These are phyloP conservation scores for Metschnikowia corniflorae DNA, from an alignment of 805 yeast species.

Conservation along the genomic window DNA sequence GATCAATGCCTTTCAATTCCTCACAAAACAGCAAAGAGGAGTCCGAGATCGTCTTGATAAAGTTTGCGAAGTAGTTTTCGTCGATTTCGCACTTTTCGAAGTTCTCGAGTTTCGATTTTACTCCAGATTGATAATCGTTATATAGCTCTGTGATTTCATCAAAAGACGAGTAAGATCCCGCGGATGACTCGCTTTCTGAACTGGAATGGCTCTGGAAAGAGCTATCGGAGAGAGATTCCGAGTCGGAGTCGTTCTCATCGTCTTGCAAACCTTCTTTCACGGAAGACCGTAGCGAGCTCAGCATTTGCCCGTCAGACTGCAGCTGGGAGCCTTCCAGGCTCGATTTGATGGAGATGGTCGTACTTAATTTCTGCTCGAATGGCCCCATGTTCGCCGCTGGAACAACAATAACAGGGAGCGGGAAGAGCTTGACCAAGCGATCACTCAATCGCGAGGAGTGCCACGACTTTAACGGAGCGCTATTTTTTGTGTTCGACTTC, in stretches of 20 bases:
- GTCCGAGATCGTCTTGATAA: slow-evolving; percentile 31
- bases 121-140: slow-evolving; percentile 24
- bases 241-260: slow-evolving; percentile 9
- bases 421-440: slow-evolving; percentile 58
- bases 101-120: slow-evolving; percentile 18
- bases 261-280: neutral
- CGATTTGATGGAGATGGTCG: slow-evolving; percentile 20
- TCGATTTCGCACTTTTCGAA: slow-evolving; percentile 17
- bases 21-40: slow-evolving; percentile 32
- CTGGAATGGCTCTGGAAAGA: slow-evolving; percentile 20
- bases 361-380: slow-evolving; percentile 47
- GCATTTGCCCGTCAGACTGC: slow-evolving; percentile 1
- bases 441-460: slow-evolving; percentile 59
- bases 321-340: neutral
- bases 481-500: slow-evolving; percentile 39
- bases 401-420: slow-evolving; percentile 63
- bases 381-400: slow-evolving; percentile 56
- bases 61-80: slow-evolving; percentile 28
- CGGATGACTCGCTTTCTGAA: slow-evolving; percentile 23
- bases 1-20: slow-evolving; percentile 34
- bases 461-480: slow-evolving; percentile 60
- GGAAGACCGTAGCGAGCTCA: slow-evolving; percentile 1
- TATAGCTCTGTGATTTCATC: slow-evolving; percentile 37
- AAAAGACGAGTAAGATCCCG: slow-evolving; percentile 34
- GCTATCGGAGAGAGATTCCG: slow-evolving; percentile 14